Conservation (phyloP, 2,329 filamentous ascomycete genomes). For the Colletotrichum australisinense region DNA sequence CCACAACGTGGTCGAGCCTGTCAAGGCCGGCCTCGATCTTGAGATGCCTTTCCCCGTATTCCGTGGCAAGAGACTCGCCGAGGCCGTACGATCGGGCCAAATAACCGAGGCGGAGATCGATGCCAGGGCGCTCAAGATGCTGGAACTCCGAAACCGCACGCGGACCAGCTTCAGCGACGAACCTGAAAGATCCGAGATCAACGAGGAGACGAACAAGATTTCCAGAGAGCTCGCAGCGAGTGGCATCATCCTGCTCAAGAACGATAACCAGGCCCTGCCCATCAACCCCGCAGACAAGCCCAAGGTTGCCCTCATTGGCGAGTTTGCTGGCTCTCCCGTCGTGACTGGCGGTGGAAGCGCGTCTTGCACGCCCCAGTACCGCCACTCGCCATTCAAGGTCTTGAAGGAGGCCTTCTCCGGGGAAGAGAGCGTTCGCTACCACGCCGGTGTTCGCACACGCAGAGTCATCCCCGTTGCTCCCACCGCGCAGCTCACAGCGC, state of each 20-base stretch:
- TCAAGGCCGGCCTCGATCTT: constrained; percentile 46
- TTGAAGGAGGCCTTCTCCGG: constrained; percentile 7
- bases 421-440: not conserved
- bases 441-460: constrained; percentile 25
- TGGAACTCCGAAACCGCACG: constrained; percentile 31
- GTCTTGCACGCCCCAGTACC: constrained; percentile 34
- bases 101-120: constrained; percentile 34
- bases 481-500: constrained; percentile 1
- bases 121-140: constrained; percentile 31
- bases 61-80: constrained; percentile 35
- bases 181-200: constrained; percentile 30
- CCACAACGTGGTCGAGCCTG: constrained; percentile 43
- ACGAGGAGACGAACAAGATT: constrained; percentile 31
- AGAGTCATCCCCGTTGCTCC: constrained; percentile 34
- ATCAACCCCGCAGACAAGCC: not conserved
- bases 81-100: constrained; percentile 34
- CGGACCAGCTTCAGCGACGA: constrained; percentile 14
- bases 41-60: constrained; percentile 46
- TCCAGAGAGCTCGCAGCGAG: constrained; percentile 34
- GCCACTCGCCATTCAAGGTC: constrained; percentile 22
- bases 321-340: constrained; percentile 18
- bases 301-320: constrained; percentile 21
- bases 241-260: constrained; percentile 38
- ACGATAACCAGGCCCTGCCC: constrained; percentile 19
- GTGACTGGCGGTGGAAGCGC: constrained; percentile 28